Conservation (phyloP, 257 asterid genomes). For the Handroanthus guayacan region DNA sequence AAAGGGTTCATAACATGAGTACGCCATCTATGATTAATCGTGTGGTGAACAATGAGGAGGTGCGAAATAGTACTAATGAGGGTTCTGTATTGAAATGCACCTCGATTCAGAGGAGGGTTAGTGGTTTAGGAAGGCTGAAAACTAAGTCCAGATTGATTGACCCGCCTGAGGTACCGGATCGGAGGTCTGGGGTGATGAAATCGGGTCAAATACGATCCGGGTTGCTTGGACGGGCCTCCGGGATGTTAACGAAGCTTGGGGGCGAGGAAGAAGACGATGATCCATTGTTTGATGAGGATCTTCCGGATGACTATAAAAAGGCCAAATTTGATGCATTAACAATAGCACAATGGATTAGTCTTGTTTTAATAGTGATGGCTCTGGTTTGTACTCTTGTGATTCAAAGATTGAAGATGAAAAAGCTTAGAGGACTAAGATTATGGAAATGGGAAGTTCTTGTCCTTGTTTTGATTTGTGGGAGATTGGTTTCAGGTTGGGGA, state of each 20-base stretch:
- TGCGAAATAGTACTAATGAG: neutral
- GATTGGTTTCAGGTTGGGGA: conserved; percentile 71
- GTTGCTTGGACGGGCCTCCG: neutral
- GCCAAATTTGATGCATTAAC: neutral
- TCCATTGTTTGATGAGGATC: neutral
- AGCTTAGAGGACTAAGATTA: conserved; percentile 52
- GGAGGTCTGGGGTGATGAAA: neutral
- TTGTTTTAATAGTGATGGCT: neutral
- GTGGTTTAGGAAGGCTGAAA: neutral
- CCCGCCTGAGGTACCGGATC: neutral
- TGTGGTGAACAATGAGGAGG: neutral
- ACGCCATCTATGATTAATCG: neutral
- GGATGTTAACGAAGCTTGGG: neutral
- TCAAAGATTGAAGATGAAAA: conserved; percentile 26
- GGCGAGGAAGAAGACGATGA: neutral
- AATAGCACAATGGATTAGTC: neutral
- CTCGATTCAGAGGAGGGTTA: neutral
- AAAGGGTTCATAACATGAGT: neutral
- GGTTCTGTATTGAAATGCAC: neutral
- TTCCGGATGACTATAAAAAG: neutral
- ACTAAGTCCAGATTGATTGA: neutral
- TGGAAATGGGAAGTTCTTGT: conserved; percentile 74
- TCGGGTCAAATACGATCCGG: neutral
- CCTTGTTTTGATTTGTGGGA: conserved; percentile 67
- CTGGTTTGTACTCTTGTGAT: neutral